Conservation (phyloP, 768 basidiomycete species). For the Naematelia encephala region DNA sequence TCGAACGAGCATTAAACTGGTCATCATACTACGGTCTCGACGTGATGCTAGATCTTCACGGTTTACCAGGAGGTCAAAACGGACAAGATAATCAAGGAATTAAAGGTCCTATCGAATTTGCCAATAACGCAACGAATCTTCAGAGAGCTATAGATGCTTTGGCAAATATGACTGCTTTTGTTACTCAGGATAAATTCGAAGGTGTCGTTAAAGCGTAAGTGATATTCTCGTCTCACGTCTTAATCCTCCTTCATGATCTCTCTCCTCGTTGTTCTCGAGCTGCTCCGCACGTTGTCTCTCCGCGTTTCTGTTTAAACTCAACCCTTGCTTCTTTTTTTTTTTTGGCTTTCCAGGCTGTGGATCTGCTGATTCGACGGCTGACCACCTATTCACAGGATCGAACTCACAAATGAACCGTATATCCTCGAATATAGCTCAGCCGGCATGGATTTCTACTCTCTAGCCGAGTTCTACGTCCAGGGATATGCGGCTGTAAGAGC, state of each 20-base stretch:
- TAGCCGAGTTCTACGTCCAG: constrained; percentile 33
- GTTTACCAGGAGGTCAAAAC: constrained; percentile 30
- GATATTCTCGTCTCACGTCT: too few species aligned
- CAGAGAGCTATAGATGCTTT: constrained; percentile 38
- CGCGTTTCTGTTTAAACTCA: too few species aligned
- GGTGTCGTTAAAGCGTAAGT: constrained; percentile 43
- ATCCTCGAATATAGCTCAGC: constrained; percentile 32
- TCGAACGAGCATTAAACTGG: constrained; percentile 41
- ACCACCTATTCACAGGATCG: constrained; percentile 21
- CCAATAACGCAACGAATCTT: constrained; percentile 29
- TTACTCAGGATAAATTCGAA: constrained; percentile 33
- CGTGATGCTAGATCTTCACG: constrained; percentile 43
- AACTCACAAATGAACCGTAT: constrained; percentile 38
- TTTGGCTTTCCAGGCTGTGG: too few species aligned
- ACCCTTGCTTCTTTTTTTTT: too few species aligned
- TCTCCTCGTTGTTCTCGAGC: background rate
- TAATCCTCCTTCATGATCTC: background rate
- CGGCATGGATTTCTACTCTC: constrained; percentile 33
- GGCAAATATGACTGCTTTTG: constrained; percentile 33
- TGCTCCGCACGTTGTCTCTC: background rate
- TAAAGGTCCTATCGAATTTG: constrained; percentile 23
- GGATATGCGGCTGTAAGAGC: constrained; percentile 33
- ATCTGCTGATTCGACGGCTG: too few species aligned
- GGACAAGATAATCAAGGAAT: constrained; percentile 40
- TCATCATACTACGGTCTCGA: constrained; percentile 37